Conservation (phyloP, 495 filamentous ascomycete genomes). For the Mycothermus thermophilus region DNA sequence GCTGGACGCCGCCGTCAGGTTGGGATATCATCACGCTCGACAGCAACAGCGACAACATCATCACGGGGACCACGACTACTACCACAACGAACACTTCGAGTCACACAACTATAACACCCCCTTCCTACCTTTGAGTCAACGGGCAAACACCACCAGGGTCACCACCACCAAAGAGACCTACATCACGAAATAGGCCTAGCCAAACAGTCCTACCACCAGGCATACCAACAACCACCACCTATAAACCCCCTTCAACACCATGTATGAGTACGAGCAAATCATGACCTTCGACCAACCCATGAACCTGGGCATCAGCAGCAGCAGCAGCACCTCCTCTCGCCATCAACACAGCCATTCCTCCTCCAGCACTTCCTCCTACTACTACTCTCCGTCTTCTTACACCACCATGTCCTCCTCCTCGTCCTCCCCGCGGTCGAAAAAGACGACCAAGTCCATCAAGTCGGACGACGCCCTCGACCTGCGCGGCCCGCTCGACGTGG, state of each 20-base stretch:
- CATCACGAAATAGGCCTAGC: too few species aligned
- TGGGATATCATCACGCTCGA: neutral
- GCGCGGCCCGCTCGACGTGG: constrained; percentile 24
- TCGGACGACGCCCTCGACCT: constrained; percentile 19
- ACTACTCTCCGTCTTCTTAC: too few species aligned
- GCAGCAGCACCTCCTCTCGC: neutral
- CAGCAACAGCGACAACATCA: constrained; percentile 3
- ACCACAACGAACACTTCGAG: too few species aligned
- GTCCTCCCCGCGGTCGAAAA: constrained; percentile 2
- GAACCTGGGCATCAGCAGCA: neutral
- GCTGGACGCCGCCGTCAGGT: constrained; percentile 5
- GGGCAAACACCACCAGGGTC: too few species aligned
- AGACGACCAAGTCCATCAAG: constrained; percentile 21
- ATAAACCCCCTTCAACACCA: constrained; percentile 5
- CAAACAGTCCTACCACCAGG: neutral
- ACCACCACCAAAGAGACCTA: too few species aligned
- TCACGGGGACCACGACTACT: too few species aligned
- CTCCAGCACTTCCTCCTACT: too few species aligned
- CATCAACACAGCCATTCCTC: constrained; percentile 4
- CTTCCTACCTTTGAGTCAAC: too few species aligned
- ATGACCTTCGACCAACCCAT: constrained; percentile 21
- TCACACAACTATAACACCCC: constrained; percentile 1
- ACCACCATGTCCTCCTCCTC: constrained; percentile 5
- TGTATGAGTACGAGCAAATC: constrained; percentile 25
- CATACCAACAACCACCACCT: neutral